Base-by-base conservation (phyloP, 257 asterid species). In the Pogostemon cablin region DNA sequence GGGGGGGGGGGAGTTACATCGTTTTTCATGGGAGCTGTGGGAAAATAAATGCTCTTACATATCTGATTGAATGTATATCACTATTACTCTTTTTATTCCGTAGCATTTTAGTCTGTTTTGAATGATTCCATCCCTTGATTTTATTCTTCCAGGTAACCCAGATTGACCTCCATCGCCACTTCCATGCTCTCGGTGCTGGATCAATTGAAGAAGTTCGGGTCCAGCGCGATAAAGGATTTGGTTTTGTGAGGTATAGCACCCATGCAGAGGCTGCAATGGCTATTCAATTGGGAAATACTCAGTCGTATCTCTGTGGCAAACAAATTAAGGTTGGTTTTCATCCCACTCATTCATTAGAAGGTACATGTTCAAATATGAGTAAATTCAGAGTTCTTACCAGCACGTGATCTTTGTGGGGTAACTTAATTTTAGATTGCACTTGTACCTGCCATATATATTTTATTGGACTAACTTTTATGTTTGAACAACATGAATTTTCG, bases 251-350 rank as follows among this genome's bases (percentile, higher is more conserved):
- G 81, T 93, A 86, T 81, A 89, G 80, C 79, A 89, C 95, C 43
- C 97, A 93, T 77, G 87, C 86, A 34, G 99, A 91, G 80, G 99
- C 99, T 56, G 91, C 93, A n/a, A 67, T 84, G 83, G 97, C 97
- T 40, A 93, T 93, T 71, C 88, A 90, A 72, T 65, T 89, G 79
- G 96, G 99, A 72, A 93, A 93, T 73, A 48, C 89, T 65, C 95
- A 81, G 68, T 80, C 97, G 3, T 71, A 74, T 74, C 86, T 91
- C 43, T 78, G 68, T 17, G 90, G 96, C 67, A 93, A 83, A 74
- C 93, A 76, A 75, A 84, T 93, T 52, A 93, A 93, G 99, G 97
- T 93, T 65, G 25, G 79, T 78, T 42, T 15, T 42, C 8, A 0
- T 54, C 57, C 58, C 64, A 3, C 72, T 75, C 55, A 17, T 65